A percentile compares a stretch with the other conserved stretches of the same genome.
Evolutionary conservation across 2,329 filamentous ascomycete genomes (phyloP).

Genomic region (Nemania diffusa): DNA sequence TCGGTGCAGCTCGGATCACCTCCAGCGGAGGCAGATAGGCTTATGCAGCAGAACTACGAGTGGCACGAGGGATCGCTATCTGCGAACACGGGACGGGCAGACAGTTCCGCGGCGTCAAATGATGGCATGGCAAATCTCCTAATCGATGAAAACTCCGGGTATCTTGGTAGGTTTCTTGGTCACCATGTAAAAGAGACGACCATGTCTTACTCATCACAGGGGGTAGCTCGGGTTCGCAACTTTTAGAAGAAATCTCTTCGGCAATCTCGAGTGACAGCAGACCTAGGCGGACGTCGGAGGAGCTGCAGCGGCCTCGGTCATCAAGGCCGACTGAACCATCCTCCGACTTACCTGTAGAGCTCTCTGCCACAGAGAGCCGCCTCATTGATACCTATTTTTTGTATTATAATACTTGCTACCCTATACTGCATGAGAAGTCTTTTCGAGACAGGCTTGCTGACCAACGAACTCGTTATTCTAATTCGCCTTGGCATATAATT

Average conservation of each 20-base stretch:
- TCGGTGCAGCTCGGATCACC: background rate
- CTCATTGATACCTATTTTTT: constrained; percentile 21
- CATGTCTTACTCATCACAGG: constrained; percentile 4
- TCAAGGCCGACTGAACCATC: background rate
- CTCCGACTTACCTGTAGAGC: background rate
- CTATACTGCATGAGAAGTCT: constrained; percentile 17
- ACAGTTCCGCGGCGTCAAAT: background rate
- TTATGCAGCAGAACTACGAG: constrained; percentile 4
- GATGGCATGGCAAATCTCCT: constrained; percentile 23
- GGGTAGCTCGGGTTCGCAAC: constrained; percentile 18
- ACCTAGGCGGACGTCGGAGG: background rate
- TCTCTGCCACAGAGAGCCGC: background rate
- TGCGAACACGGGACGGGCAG: background rate
- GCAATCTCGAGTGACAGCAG: constrained; percentile 5
- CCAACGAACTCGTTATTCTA: background rate
- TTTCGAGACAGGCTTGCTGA: constrained; percentile 17
- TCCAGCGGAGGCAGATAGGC: background rate
- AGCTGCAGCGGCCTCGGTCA: constrained; percentile 7
- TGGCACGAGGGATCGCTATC: constrained; percentile 20
- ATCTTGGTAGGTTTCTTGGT: constrained; percentile 9
- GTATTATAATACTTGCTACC: constrained; percentile 19
- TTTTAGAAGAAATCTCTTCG: constrained; percentile 16
- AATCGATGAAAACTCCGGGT: constrained; percentile 15
- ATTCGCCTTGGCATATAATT: constrained; percentile 11
- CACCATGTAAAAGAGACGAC: background rate